A percentile compares a stretch with the other conserved stretches of the same genome.
Evolutionary conservation across 768 basidiomycete species (phyloP).

Genomic region (Mycena pura): DNA sequence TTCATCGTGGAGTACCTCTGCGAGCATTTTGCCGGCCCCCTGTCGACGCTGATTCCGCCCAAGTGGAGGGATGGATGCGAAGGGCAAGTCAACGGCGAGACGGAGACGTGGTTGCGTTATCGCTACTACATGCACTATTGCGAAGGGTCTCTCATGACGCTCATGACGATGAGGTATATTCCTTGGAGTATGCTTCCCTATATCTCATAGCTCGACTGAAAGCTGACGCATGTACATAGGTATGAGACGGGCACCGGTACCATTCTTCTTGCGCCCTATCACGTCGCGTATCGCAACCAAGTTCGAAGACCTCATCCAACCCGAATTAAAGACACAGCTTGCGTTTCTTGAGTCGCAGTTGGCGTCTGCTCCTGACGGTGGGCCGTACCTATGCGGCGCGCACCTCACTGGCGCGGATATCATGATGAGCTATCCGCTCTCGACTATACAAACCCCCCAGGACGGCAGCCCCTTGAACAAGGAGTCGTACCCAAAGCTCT

Average conservation of each 20-base stretch:
- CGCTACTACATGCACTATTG: constrained; percentile 2
- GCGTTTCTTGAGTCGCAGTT: constrained; percentile 8
- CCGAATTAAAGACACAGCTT: background rate
- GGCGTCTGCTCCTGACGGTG: constrained; percentile 7
- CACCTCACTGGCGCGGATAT: constrained; percentile 10
- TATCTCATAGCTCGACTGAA: too few species aligned
- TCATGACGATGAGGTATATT: background rate
- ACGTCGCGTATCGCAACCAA: background rate
- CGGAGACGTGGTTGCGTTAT: constrained; percentile 5
- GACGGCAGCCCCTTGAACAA: constrained; percentile 5
- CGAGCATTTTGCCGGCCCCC: background rate
- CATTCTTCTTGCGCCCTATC: constrained; percentile 10
- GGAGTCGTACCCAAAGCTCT: background rate
- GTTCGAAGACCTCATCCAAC: background rate
- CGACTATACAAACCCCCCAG: background rate
- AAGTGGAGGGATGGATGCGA: constrained; percentile 4
- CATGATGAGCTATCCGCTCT: constrained; percentile 6
- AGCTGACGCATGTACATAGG: background rate
- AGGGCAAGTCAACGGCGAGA: constrained; percentile 3
- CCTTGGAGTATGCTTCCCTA: background rate
- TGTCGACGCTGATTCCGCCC: background rate
- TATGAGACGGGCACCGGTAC: background rate
- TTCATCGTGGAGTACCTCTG: constrained; percentile 3
- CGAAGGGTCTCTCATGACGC: constrained; percentile 3
- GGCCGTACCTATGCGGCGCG: constrained; percentile 15